Percentiles rank a stretch among this genome's conserved stretches.
Evolutionary conservation across 140 eudicot genomes (phyloP).

Genomic region (Senecio squalidus): DNA sequence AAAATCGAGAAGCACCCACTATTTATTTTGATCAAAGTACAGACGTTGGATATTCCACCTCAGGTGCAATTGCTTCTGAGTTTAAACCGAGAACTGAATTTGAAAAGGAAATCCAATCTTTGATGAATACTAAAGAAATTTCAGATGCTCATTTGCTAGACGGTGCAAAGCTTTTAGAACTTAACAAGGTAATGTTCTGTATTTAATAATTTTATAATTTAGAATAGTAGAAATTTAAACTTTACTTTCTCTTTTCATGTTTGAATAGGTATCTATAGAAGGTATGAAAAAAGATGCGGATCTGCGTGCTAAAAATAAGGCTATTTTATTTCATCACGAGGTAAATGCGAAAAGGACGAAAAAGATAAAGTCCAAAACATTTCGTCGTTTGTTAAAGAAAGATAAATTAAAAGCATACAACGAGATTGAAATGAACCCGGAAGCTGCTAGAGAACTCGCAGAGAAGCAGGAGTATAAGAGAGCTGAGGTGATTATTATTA

Average conservation of each 20-base stretch:
- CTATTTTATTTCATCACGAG: conserved; percentile 86
- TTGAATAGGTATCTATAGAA: conserved; percentile 65
- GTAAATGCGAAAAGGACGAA: conserved; percentile 76
- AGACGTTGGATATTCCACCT: conserved; percentile 63
- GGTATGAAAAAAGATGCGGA: conserved; percentile 71
- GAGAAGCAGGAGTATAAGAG: conserved; percentile 87
- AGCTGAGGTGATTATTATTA: conserved; percentile 53
- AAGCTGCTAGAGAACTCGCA: conserved; percentile 82
- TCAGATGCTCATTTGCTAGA: conserved; percentile 74
- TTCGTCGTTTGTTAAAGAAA: conserved; percentile 66
- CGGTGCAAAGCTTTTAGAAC: conserved; percentile 83
- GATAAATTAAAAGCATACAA: conserved; percentile 51
- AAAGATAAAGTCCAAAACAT: conserved; percentile 81
- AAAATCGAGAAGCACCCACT: conserved; percentile 90
- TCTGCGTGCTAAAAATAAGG: conserved; percentile 83
- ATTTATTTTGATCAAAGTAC: conserved; percentile 54
- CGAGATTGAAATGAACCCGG: conserved; percentile 55
- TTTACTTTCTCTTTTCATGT: conserved; percentile 3
- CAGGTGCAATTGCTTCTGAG: conserved; percentile 90
- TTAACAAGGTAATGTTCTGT: conserved; percentile 56
- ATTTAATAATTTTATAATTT: not conserved
- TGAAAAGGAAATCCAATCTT: conserved; percentile 71
- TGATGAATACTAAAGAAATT: conserved; percentile 51
- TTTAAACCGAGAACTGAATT: conserved; percentile 86
- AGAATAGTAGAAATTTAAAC: not conserved